phyloP scores from a whole-genome alignment of 176 grass and related monocot species.

The Triticum timopheevii region DNA sequence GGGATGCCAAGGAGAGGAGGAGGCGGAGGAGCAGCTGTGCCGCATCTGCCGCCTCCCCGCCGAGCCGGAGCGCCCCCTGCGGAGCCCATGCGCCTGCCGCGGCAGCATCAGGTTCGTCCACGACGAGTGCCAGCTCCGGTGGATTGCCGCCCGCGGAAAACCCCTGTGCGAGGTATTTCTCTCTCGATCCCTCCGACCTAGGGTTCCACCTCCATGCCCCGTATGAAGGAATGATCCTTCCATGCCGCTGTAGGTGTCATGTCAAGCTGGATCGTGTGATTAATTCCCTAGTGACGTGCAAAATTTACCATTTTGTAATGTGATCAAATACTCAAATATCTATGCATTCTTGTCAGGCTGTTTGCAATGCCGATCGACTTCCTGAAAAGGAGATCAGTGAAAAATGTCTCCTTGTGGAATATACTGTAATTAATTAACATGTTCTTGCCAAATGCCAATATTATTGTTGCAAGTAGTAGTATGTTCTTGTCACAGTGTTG shows the following conservation, averaged over 20 bases:
- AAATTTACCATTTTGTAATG: not conserved
- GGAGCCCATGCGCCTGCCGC: slow-evolving; percentile 35
- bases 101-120: slow-evolving; percentile 42
- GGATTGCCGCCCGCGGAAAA: slow-evolving; percentile 10
- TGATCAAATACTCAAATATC: not conserved
- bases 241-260: not conserved
- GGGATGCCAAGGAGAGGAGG: not conserved
- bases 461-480: not conserved
- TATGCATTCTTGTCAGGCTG: not conserved
- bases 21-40: slow-evolving; percentile 10
- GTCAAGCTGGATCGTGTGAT: not conserved
- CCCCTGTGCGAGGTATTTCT: slow-evolving; percentile 19
- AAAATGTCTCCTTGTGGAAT: too few relatives aligned
- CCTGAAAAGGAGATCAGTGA: too few relatives aligned
- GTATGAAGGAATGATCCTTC: too few relatives aligned
- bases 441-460: too few relatives aligned
- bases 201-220: too few relatives aligned
- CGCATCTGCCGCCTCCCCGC: slow-evolving; percentile 37
- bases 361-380: too few relatives aligned
- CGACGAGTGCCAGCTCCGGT: slow-evolving; percentile 46
- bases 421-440: too few relatives aligned
- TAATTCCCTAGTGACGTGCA: not conserved
- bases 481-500: too few relatives aligned
- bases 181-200: not conserved
- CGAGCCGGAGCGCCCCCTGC: slow-evolving; percentile 16